Base-by-base conservation (phyloP, 768 basidiomycete species). In the Tylopilus cervinicoccineus region DNA sequence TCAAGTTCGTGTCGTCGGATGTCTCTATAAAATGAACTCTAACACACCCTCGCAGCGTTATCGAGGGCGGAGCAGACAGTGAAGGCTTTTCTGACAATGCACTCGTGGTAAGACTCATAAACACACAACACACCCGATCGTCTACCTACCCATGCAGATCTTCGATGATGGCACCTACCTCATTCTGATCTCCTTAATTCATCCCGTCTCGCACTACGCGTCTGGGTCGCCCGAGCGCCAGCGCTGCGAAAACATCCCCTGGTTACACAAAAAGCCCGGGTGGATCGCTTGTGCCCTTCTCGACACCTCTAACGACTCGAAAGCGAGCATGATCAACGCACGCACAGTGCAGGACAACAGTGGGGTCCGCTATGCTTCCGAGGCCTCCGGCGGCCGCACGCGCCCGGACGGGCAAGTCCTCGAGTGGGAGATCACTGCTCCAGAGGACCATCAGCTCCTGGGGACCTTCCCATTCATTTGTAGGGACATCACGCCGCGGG, bases 241-340 rank as follows among this genome's bases (percentile, higher is more conserved):
- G 2, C 58, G 64, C 22, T 76, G 83, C 2, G 75, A 75, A 20
- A 44, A 50, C 0, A 72, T 80, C 52, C 69, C 66, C 4, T 88
- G 86, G 86, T 77, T 76, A 0, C 50, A 60, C 10, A 79, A 76
- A 52, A 29, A 55, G 0, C 76, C 75, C 0, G 85, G 84, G 11
- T 88, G 84, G 84, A 79, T 85, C 44, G 83, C 84, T 56, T 85
- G 72, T 52, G 76, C 81, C 1, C 79, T 80, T 59, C 76, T 81
- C 16, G 84, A 84, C 10, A 76, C 78, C 13, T 70, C 74, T 17
- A 62, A 67, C 1, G 58, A 67, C 20, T 61, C 66, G 10, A 72
- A 85, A 47, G 74, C 82, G 5, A 60, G 64, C 4, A 65, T 77
- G 47, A 77, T 87, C 58, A 86, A 86, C 56, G 64, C 64, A 4